Evolutionary conservation across 1,284 basidiomycete species (phyloP), one percentile per base, ranked within the genome.

Genomic region (Sporisorium reilianum): DNA sequence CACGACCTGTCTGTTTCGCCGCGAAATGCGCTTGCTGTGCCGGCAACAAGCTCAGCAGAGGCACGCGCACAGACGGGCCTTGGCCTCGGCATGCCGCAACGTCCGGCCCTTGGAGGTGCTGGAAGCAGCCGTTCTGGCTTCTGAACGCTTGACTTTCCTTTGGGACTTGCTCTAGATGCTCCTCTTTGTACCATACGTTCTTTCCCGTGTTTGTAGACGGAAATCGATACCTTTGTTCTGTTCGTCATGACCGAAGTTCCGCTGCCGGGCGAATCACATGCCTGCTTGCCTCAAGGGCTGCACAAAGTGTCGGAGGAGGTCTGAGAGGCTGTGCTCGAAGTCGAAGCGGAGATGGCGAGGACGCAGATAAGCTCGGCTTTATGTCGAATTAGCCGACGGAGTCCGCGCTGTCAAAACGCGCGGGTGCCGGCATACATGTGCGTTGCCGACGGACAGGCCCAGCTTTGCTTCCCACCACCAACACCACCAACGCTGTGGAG

Each of bases 71-170:
- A 64, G 34, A 49, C 57, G 14, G 67, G 62, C 7, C 54, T 70
- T 4, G 67, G 67, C 2, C 57, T 70, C 5, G 67, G 67, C 26
- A 25, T 70, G 38, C 67, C 67, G 38, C 53, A 55, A 42, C 67
- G 67, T 10, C 62, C 62, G 6, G 44, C 48, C 40, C 67, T 70
- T 7, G 62, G 67, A 11, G 67, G 67, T 30, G 40, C 56, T 30
- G 61, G 67, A 23, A 64, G 67, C 54, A 54, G 67, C 22, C 67
- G 67, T 11, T 34, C 61, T 11, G 67, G 67, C 18, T 70, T 70
- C 50, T 70, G 26, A 55, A 34, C 22, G 16, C 23, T 23, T 10
- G 1, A 25, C 28, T 18, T 30, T 8, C n/a, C 20, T 40, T 28
- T 44, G 6, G 7, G 5, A 3, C 7, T 12, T 46, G 10, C 25